Conservation (phyloP, 177 flowering plant genomes). For the Tripterygium wilfordii region DNA sequence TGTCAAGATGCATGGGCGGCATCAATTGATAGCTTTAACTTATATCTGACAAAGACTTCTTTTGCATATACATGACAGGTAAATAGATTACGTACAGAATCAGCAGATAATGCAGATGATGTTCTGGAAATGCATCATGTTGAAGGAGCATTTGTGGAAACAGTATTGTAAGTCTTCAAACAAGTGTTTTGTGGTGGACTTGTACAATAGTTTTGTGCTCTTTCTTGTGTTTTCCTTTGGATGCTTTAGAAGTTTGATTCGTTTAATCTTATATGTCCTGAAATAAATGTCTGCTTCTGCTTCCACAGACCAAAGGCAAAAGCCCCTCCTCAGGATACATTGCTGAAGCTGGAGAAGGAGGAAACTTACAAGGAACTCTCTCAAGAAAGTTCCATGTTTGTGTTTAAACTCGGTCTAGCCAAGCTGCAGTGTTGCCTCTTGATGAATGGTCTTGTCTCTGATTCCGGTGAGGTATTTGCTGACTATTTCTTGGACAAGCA, state of each 20-base stretch:
- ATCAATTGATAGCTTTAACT: background rate
- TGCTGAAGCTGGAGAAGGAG: conserved; percentile 71
- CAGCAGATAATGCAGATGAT: conserved; percentile 54
- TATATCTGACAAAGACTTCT: background rate
- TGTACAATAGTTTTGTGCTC: background rate
- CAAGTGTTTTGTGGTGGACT: background rate
- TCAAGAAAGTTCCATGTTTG: conserved; percentile 74
- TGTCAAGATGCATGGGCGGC: too few species aligned
- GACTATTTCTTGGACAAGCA: too few species aligned
- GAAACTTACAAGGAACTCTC: conserved; percentile 46
- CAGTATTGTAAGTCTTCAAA: conserved; percentile 54
- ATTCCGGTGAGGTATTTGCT: conserved; percentile 77
- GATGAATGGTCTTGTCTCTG: conserved; percentile 91
- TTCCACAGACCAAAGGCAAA: conserved; percentile 55
- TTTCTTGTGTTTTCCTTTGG: background rate
- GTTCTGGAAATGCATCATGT: conserved; percentile 70
- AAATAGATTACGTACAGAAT: conserved; percentile 47
- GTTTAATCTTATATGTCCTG: background rate
- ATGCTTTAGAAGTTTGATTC: background rate
- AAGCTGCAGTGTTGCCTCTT: conserved; percentile 68
- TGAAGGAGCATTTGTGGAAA: conserved; percentile 91
- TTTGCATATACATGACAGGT: conserved; percentile 32
- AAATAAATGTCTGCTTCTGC: background rate
- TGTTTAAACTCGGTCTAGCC: conserved; percentile 71
- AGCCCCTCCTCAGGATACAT: conserved; percentile 76